Base-by-base conservation (phyloP, 225 moss, liverwort and hornwort species). In the Anthoceros angustus region DNA sequence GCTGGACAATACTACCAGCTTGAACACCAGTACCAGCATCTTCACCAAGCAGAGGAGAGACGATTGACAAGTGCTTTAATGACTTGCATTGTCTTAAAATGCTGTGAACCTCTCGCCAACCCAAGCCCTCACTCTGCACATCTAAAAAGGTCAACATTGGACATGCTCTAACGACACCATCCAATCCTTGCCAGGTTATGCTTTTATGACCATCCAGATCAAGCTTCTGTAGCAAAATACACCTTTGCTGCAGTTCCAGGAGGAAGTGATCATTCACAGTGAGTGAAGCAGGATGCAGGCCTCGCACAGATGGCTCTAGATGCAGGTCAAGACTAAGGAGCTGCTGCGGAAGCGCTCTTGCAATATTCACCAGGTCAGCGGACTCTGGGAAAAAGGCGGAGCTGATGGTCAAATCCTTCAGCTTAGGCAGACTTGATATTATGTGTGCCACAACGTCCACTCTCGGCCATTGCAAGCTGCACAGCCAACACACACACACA, bases 101-200 rank as follows among this genome's bases (percentile, higher is more conserved):
- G n/a, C n/a, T 55, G 55, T 55, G 55, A 18, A 55, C 55, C 55
- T 55, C 55, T 7, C 0, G 12, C 55, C 55, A 55, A 23, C 55
- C 55, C 55, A 55, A 8, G n/a, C 5, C 23, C 16, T 55, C 55
- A 20, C 55, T 55, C 55, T 55, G 8, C 55, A 55, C 55, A 55
- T 55, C 55, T 15, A 55, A 12, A 55, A 1, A 55, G 16, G 55
- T 55, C 55, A 55, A 55, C 14, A 7, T 55, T 55, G 10, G 55
- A 8, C 55, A 15, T 7, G 10, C 23, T 23, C 55, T 2, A 18
- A 55, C 18, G 7, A 55, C 7, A 15, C 55, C 55, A 0, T 55
- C 55, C 55, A 55, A 55, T 7, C 55, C 55, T 23, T 55, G 55
- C 55, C 55, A 55, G n/a, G 55, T 55, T 55, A 23, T 15, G 55